These are phyloP conservation scores for Cladosporium sp. DNA, from an alignment of 2,329 filamentous ascomycete genomes.

Conservation along the genomic window DNA sequence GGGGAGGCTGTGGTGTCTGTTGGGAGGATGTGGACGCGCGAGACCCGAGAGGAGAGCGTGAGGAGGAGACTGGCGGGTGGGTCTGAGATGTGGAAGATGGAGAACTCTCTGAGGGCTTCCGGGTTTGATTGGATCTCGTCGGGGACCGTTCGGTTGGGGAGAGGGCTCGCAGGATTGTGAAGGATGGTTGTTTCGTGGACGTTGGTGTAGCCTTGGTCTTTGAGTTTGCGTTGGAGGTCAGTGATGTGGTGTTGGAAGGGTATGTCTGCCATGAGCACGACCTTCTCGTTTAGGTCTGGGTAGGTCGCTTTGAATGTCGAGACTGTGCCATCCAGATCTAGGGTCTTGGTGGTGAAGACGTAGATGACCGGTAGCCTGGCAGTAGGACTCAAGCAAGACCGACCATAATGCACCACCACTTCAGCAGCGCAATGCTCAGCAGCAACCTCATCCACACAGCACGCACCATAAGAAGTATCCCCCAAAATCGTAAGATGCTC, in stretches of 20 bases:
- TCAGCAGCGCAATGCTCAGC: slow-evolving; percentile 91
- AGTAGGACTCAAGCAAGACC: slow-evolving; percentile 88
- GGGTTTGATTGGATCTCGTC: slow-evolving; percentile 46
- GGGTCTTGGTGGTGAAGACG: slow-evolving; percentile 74
- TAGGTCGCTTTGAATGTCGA: slow-evolving; percentile 70
- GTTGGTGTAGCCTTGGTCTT: slow-evolving; percentile 65
- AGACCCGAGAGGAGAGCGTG: slow-evolving; percentile 79
- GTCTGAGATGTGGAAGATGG: slow-evolving; percentile 81
- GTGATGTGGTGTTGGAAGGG: slow-evolving; percentile 77
- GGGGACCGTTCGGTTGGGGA: slow-evolving; percentile 80
- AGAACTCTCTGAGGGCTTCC: slow-evolving; percentile 62
- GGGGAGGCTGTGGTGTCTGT: slow-evolving; percentile 41
- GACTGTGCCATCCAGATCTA: slow-evolving; percentile 63
- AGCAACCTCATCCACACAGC: slow-evolving; percentile 95
- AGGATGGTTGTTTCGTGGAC: slow-evolving; percentile 70
- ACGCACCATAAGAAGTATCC: slow-evolving; percentile 95
- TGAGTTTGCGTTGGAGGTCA: slow-evolving; percentile 56
- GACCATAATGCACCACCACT: slow-evolving; percentile 89
- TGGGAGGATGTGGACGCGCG: slow-evolving; percentile 75
- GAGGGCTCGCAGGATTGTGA: slow-evolving; percentile 73
- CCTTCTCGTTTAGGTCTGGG: slow-evolving; percentile 59
- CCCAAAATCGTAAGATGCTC: slow-evolving; percentile 76
- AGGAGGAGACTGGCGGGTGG: slow-evolving; percentile 81
- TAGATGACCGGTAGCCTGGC: slow-evolving; percentile 84
- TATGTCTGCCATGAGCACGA: slow-evolving; percentile 86